phyloP scores from a whole-genome alignment of 2,329 filamentous ascomycete genomes.

The Sclerotinia borealis region DNA sequence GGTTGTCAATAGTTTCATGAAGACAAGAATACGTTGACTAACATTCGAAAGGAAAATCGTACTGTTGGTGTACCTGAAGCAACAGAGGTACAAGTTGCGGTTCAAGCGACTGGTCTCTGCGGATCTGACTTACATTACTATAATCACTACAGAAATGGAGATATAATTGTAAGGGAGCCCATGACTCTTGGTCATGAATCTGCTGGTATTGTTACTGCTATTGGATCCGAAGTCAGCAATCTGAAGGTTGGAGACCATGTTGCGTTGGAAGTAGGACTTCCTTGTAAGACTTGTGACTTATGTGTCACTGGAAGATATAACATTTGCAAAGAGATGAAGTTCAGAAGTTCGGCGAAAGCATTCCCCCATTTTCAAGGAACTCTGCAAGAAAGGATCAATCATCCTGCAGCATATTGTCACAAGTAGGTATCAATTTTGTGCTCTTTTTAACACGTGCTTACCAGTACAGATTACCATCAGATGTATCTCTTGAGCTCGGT shows the following conservation, averaged over 20 bases:
- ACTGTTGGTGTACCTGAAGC: slow-evolving; percentile 23
- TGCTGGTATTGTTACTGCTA: slow-evolving; percentile 73
- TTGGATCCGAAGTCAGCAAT: slow-evolving; percentile 68
- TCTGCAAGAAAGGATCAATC: slow-evolving; percentile 56
- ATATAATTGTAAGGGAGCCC: slow-evolving; percentile 83
- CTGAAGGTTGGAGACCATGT: slow-evolving; percentile 84
- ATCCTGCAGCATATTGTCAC: slow-evolving; percentile 93
- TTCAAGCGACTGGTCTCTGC: slow-evolving; percentile 94
- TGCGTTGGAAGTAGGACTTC: slow-evolving; percentile 88
- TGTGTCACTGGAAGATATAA: slow-evolving; percentile 92
- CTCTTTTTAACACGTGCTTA: slow-evolving; percentile 5
- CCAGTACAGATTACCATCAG: slow-evolving; percentile 39
- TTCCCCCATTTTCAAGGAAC: slow-evolving; percentile 34
- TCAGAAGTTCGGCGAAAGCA: slow-evolving; percentile 33
- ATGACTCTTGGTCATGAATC: slow-evolving; percentile 95
- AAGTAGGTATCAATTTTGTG: slow-evolving; percentile 42
- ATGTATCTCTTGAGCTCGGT: slow-evolving; percentile 85
- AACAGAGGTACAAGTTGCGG: slow-evolving; percentile 72
- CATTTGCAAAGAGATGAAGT: slow-evolving; percentile 62
- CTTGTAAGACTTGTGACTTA: slow-evolving; percentile 82
- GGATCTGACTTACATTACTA: slow-evolving; percentile 97
- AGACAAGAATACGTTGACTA: neutral
- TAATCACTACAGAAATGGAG: slow-evolving; percentile 90
- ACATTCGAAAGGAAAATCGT: slow-evolving; percentile 27
- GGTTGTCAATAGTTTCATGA: neutral